Conservation (phyloP, 306 rosid species). For the Parietaria judaica region DNA sequence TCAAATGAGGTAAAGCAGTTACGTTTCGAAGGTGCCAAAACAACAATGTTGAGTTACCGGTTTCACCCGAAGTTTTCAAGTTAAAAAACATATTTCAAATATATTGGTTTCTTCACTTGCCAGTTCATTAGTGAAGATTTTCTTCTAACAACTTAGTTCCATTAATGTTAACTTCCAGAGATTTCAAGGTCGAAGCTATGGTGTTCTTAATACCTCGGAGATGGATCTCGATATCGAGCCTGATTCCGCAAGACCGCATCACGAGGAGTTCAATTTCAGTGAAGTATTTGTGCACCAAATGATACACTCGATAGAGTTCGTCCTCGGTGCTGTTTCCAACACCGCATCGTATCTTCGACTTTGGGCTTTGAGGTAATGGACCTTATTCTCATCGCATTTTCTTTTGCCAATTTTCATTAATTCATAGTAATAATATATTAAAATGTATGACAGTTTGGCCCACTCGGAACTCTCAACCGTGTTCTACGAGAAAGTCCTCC, state of each 20-base stretch:
- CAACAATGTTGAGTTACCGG: no score
- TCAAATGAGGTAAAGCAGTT: no score
- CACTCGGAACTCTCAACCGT: constrained; percentile 98
- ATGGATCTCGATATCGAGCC: constrained; percentile 83
- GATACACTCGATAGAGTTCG: constrained; percentile 97
- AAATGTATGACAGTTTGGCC: constrained; percentile 68
- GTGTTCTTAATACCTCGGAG: constrained; percentile 76
- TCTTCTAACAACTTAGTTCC: constrained; percentile 9
- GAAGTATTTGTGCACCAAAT: constrained; percentile 99
- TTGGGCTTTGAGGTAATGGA: constrained; percentile 89
- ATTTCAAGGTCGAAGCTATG: constrained; percentile 92
- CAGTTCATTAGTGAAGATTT: no score
- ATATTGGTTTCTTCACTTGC: no score
- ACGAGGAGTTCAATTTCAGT: constrained; percentile 85
- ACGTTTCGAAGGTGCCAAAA: no score
- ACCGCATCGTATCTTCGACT: constrained; percentile 99
- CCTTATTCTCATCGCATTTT: constrained; percentile 16
- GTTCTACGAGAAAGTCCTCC: constrained; percentile 95
- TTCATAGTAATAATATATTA: constrained; percentile 19
- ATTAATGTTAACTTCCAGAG: constrained; percentile 47
- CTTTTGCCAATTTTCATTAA: constrained; percentile 6
- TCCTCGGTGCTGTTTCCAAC: constrained; percentile 97
- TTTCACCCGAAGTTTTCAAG: no score
- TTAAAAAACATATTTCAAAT: no score
- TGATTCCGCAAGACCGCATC: constrained; percentile 78